Conservation (phyloP, 208 protist species). For the Vickermania ingenoplastis region DNA sequence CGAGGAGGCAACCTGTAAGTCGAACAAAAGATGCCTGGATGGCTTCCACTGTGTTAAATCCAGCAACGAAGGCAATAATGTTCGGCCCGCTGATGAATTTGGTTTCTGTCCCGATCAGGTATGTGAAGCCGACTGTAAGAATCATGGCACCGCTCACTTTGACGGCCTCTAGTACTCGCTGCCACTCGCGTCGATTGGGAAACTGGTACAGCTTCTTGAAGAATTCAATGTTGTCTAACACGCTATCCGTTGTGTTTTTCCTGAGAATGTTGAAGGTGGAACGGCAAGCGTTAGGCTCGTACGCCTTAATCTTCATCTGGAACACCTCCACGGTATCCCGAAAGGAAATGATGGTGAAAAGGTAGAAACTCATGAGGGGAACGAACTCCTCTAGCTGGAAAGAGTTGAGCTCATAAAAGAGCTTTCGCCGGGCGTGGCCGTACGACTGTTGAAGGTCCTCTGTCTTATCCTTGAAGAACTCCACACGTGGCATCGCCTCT, state of each 20-base stretch:
- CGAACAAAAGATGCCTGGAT: constrained; percentile 78
- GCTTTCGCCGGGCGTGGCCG: constrained; percentile 38
- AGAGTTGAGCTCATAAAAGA: constrained; percentile 76
- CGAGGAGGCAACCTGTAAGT: constrained; percentile 77
- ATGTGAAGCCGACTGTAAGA: constrained; percentile 68
- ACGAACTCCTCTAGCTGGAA: constrained; percentile 76
- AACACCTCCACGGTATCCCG: constrained; percentile 65
- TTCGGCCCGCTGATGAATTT: constrained; percentile 66
- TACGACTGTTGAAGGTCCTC: constrained; percentile 53
- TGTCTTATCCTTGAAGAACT: constrained; percentile 35
- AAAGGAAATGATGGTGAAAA: constrained; percentile 79
- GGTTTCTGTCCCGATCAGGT: constrained; percentile 53
- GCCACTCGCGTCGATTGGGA: constrained; percentile 55
- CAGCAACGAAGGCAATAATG: constrained; percentile 85
- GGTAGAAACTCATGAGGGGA: constrained; percentile 85
- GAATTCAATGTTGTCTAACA: constrained; percentile 57
- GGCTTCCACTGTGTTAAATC: constrained; percentile 77
- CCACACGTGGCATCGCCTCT: constrained; percentile 22
- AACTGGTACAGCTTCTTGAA: constrained; percentile 31
- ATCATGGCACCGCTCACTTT: constrained; percentile 86
- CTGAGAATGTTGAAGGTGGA: constrained; percentile 27
- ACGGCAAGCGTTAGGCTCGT: constrained; percentile 15
- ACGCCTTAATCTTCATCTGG: constrained; percentile 29
- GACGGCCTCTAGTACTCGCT: constrained; percentile 77
- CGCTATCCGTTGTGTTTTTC: constrained; percentile 30